phyloP scores from a whole-genome alignment of 164 flowering plant species.

The Pachysandra terminalis region DNA sequence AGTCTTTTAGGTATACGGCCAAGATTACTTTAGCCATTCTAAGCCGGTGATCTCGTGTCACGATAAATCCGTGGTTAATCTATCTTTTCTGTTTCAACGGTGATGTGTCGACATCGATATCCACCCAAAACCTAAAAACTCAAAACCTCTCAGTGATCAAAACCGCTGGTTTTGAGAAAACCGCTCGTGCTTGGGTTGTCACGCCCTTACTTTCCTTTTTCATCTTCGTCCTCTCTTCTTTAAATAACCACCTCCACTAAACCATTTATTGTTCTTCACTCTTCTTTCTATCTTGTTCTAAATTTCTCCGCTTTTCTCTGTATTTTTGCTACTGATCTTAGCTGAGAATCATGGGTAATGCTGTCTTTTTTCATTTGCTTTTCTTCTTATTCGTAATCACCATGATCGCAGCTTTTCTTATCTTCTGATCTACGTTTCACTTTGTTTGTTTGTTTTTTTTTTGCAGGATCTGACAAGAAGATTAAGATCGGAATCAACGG shows the following conservation, averaged over 20 bases:
- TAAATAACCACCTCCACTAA: neutral
- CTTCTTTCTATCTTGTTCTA: neutral
- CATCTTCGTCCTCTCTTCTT: neutral
- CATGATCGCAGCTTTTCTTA: neutral
- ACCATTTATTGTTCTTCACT: neutral
- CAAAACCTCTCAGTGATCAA: too few relatives aligned
- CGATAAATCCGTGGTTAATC: too few relatives aligned
- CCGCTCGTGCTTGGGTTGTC: too few relatives aligned
- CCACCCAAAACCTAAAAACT: too few relatives aligned
- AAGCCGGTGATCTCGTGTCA: too few relatives aligned
- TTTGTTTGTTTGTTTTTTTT: neutral
- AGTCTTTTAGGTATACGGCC: too few relatives aligned
- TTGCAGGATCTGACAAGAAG: constrained; percentile 19
- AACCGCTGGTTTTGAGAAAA: too few relatives aligned
- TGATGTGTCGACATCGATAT: neutral
- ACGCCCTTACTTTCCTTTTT: too few relatives aligned
- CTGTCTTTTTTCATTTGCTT: neutral
- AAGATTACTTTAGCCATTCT: too few relatives aligned
- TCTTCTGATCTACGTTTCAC: neutral
- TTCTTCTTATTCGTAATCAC: neutral
- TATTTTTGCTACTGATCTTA: too few relatives aligned
- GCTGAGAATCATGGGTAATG: neutral
- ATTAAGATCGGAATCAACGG: constrained; percentile 78
- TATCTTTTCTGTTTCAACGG: neutral
- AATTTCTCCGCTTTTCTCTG: neutral